Conservation (phyloP, 106 monocot genomes). For the Xerophyta viscosa region DNA sequence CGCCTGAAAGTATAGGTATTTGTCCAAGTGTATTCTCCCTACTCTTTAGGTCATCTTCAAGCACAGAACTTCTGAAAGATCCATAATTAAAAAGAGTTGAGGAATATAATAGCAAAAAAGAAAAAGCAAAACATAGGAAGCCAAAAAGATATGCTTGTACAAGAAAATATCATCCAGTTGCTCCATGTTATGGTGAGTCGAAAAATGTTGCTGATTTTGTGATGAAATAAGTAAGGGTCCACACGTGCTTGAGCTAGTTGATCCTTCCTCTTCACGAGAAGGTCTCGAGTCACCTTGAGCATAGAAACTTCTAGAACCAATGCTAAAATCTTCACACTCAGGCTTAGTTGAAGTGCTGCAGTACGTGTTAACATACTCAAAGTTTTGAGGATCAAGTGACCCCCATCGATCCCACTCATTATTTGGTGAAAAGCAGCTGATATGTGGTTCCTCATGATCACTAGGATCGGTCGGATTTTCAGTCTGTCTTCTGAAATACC, state of each 20-base stretch:
- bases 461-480: background rate
- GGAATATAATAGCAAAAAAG: background rate
- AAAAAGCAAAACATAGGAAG: no score
- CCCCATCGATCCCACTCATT: slow-evolving; percentile 2
- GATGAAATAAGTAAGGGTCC: background rate
- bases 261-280: slow-evolving; percentile 1
- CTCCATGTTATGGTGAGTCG: slow-evolving; percentile 28
- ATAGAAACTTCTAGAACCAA: no score
- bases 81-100: background rate
- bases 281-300: background rate
- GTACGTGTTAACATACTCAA: background rate
- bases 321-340: background rate
- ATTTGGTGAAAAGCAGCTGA: background rate
- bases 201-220: no score
- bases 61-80: slow-evolving; percentile 25
- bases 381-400: background rate
- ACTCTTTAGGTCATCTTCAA: slow-evolving; percentile 10
- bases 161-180: slow-evolving; percentile 29
- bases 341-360: background rate
- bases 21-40: slow-evolving; percentile 5
- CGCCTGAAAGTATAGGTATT: slow-evolving; percentile 4
- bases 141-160: slow-evolving; percentile 29
- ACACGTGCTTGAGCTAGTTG: slow-evolving; percentile 2
- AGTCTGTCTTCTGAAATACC: slow-evolving; percentile 2
- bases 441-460: slow-evolving; percentile 1